Percentiles rank a stretch among this genome's conserved stretches.
Evolutionary conservation across 495 filamentous ascomycete species (phyloP).

Genomic region (Acidiella bohemica): DNA sequence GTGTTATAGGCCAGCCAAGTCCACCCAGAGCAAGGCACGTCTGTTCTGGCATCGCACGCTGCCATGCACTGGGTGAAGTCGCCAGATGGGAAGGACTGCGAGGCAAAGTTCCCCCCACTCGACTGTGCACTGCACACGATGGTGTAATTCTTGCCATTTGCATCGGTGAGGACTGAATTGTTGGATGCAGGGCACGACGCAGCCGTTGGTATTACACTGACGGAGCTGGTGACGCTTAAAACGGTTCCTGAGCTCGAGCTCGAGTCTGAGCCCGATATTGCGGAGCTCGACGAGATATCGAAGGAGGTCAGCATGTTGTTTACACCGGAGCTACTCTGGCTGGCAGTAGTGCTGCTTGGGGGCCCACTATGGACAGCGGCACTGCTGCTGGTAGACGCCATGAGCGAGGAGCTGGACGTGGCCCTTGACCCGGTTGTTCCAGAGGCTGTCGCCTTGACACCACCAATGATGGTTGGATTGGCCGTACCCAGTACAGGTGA

Average conservation of each 20-base stretch:
- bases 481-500: neutral
- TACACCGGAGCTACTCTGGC: neutral
- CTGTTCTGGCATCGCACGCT: neutral
- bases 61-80: slow-evolving; percentile 6
- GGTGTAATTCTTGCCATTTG: slow-evolving; percentile 6
- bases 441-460: neutral
- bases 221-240: neutral
- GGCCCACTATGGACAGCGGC: neutral
- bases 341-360: neutral
- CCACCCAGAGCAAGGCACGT: slow-evolving; percentile 2
- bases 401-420: neutral
- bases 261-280: neutral
- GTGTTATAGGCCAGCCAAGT: neutral
- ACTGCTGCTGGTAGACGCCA: neutral
- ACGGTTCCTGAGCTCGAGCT: neutral
- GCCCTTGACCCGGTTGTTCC: neutral
- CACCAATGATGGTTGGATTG: neutral
- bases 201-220: neutral
- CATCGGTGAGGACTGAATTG: slow-evolving; percentile 6
- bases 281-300: neutral
- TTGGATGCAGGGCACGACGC: slow-evolving; percentile 1
- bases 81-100: neutral
- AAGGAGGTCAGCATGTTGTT: too few relatives aligned
- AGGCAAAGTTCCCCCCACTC: neutral
- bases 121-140: slow-evolving; percentile 1